Conservation (phyloP, 768 basidiomycete species). For the Crucibulum laeve region DNA sequence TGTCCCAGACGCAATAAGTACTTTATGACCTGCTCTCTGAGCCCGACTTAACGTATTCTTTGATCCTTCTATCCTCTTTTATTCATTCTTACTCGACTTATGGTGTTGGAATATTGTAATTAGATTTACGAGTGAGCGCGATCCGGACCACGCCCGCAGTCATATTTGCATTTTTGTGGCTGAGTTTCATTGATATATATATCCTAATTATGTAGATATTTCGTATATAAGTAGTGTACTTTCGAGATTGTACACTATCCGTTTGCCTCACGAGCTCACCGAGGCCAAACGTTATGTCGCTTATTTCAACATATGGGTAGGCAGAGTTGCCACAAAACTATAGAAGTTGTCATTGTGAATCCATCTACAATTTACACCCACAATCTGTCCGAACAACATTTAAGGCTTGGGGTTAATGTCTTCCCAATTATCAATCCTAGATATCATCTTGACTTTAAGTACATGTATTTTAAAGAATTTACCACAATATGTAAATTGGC, state of each 20-base stretch:
- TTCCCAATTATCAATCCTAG: background rate
- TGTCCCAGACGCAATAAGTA: background rate
- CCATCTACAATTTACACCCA: background rate
- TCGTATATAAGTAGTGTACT: too few species aligned
- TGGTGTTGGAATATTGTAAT: too few species aligned
- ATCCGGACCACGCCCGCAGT: too few species aligned
- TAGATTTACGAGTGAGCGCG: too few species aligned
- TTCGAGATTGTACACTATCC: too few species aligned
- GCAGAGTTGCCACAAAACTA: background rate
- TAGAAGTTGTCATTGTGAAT: background rate
- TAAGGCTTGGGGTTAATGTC: background rate
- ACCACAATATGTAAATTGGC: background rate
- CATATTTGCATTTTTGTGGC: too few species aligned
- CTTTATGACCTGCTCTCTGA: background rate
- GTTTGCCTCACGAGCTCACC: too few species aligned
- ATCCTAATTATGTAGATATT: too few species aligned
- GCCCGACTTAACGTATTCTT: background rate
- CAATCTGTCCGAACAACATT: background rate
- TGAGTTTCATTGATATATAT: too few species aligned
- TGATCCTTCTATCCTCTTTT: background rate
- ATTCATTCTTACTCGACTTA: too few species aligned
- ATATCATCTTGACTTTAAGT: background rate
- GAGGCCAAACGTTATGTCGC: too few species aligned
- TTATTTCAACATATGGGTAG: constrained; percentile 2
- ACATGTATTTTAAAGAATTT: background rate